Evolutionary conservation across 805 yeast species (phyloP).

Genomic region (Kuraishia hungarica): DNA sequence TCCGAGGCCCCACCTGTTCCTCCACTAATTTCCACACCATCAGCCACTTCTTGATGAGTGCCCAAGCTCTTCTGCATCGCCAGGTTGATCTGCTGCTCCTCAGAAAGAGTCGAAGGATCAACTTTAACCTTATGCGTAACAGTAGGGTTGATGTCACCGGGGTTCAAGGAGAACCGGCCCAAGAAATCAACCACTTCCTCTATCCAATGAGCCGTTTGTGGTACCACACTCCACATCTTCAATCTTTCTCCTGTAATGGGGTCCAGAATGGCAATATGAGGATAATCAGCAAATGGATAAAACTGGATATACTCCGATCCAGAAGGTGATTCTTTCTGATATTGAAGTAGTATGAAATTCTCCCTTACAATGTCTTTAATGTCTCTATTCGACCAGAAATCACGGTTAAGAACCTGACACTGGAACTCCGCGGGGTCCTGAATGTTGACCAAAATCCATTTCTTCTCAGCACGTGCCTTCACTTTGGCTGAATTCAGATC

Average conservation of each 20-base stretch:
- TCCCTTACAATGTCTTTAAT: conserved; percentile 58
- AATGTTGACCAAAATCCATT: conserved; percentile 83
- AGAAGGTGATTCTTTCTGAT: conserved; percentile 65
- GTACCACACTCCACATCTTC: conserved; percentile 67
- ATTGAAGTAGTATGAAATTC: conserved; percentile 79
- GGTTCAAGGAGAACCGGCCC: conserved; percentile 52
- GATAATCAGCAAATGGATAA: conserved; percentile 63
- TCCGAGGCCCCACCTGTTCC: conserved; percentile 7
- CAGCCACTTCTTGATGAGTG: conserved; percentile 18
- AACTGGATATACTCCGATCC: conserved; percentile 67
- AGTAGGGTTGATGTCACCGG: conserved; percentile 56
- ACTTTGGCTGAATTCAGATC: conserved; percentile 68
- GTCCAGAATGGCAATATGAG: conserved; percentile 88
- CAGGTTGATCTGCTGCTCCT: conserved; percentile 75
- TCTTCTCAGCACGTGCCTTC: conserved; percentile 52
- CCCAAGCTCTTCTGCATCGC: conserved; percentile 65
- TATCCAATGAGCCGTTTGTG: conserved; percentile 50
- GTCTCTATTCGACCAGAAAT: conserved; percentile 72
- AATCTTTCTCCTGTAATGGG: conserved; percentile 94
- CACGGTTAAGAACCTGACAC: conserved; percentile 88
- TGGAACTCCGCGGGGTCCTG: conserved; percentile 81
- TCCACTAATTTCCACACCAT: conserved; percentile 21
- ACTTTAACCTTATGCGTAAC: conserved; percentile 50
- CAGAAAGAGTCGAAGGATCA: conserved; percentile 60
- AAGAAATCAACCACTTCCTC: conserved; percentile 67